These are phyloP conservation scores for Trichosporon asahii DNA, from an alignment of 1,284 basidiomycete genomes.

Conservation along the genomic window DNA sequence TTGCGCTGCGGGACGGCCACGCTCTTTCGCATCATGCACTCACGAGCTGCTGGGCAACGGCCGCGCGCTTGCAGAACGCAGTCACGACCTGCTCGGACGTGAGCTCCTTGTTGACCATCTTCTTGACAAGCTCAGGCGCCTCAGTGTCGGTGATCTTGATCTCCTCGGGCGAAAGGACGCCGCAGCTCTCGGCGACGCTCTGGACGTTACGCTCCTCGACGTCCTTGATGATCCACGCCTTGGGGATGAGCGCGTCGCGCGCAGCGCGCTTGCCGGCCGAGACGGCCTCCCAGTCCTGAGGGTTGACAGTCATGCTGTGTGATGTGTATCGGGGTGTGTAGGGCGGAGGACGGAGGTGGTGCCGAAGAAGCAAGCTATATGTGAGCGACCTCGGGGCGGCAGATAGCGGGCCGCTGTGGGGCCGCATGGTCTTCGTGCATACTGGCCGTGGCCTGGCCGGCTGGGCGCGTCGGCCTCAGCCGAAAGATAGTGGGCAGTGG, in stretches of 20 bases:
- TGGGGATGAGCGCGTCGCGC: slow-evolving; percentile 60
- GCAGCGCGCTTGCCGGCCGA: slow-evolving; percentile 57
- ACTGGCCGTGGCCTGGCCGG: not conserved
- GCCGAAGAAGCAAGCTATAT: not conserved
- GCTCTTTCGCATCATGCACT: slow-evolving; percentile 34
- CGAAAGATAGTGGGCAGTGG: slow-evolving; percentile 9
- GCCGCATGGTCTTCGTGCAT: not conserved
- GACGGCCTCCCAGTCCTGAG: slow-evolving; percentile 56
- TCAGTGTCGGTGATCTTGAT: slow-evolving; percentile 63
- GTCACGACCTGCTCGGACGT: slow-evolving; percentile 35
- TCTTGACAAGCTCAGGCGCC: slow-evolving; percentile 31
- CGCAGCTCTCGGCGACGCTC: slow-evolving; percentile 59
- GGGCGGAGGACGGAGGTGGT: not conserved
- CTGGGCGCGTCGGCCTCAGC: not conserved
- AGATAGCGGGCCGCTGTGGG: not conserved
- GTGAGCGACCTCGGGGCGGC: not conserved
- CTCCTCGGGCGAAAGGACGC: slow-evolving; percentile 61
- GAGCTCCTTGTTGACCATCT: slow-evolving; percentile 30
- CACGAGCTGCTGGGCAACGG: slow-evolving; percentile 76
- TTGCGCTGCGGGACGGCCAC: not conserved
- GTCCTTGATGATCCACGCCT: slow-evolving; percentile 59
- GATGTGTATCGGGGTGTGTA: not conserved
- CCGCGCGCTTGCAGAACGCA: slow-evolving; percentile 71
- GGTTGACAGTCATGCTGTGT: slow-evolving; percentile 16
- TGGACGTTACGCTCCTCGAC: slow-evolving; percentile 50